Percentiles rank a stretch among this genome's conserved stretches.
phyloP scores from a whole-genome alignment of 2,329 filamentous ascomycete genomes.

The Fusarium drepaniforme region DNA sequence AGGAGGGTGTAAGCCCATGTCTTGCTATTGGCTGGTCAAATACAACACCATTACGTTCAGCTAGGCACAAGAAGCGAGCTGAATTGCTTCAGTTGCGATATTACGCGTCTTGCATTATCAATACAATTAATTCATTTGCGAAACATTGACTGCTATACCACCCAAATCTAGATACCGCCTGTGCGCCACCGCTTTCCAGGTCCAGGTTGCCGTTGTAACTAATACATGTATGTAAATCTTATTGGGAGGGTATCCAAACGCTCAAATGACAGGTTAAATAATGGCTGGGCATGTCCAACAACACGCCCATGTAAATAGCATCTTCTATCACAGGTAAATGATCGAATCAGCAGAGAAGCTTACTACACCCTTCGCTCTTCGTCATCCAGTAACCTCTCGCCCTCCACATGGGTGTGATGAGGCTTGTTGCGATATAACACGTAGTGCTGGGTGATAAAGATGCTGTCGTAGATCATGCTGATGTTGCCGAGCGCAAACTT shows the following conservation, averaged over 20 bases:
- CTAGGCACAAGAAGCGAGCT: slow-evolving; percentile 8
- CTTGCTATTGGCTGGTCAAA: slow-evolving; percentile 2
- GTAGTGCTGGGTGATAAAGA: slow-evolving; percentile 93
- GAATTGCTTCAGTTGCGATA: not conserved
- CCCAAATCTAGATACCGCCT: not conserved
- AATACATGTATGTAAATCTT: slow-evolving; percentile 5
- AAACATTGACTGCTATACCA: not conserved
- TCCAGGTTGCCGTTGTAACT: slow-evolving; percentile 3
- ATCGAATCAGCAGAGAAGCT: not conserved
- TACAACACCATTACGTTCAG: not conserved
- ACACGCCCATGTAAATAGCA: not conserved
- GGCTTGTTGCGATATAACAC: slow-evolving; percentile 70
- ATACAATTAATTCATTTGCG: not conserved
- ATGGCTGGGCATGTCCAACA: not conserved
- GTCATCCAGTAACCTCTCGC: slow-evolving; percentile 45
- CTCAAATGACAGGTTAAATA: slow-evolving; percentile 8
- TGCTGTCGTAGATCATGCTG: slow-evolving; percentile 84
- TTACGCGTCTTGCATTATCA: not conserved
- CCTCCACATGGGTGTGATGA: slow-evolving; percentile 32
- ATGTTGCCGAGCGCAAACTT: slow-evolving; percentile 91
- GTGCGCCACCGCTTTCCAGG: not conserved
- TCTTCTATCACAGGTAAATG: not conserved
- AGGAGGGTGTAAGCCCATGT: not conserved
- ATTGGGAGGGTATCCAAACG: slow-evolving; percentile 10
- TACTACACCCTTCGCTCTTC: slow-evolving; percentile 45